Evolutionary conservation across 495 filamentous ascomycete genomes (phyloP).

Genomic region (Cudoniella acicularis): DNA sequence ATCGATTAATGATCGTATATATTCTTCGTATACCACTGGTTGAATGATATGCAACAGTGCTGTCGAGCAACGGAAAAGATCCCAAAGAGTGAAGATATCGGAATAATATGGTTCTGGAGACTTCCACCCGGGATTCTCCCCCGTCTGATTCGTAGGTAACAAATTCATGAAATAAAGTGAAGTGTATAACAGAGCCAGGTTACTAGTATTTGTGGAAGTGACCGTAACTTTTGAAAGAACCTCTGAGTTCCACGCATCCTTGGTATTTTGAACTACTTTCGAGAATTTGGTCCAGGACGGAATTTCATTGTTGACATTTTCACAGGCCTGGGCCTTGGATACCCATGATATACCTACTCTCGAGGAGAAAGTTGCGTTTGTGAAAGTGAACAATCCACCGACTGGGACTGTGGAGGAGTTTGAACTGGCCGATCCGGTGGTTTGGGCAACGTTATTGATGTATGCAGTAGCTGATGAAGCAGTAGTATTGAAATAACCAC

Average conservation of each 20-base stretch:
- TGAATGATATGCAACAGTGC: slow-evolving; percentile 60
- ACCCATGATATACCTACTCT: slow-evolving; percentile 71
- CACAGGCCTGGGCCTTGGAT: slow-evolving; percentile 57
- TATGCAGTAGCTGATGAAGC: slow-evolving; percentile 2
- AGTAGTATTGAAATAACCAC: slow-evolving; percentile 15
- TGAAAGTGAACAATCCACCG: slow-evolving; percentile 13
- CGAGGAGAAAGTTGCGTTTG: slow-evolving; percentile 41
- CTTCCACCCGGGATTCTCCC: slow-evolving; percentile 65
- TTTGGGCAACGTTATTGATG: background rate
- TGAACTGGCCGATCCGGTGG: slow-evolving; percentile 1
- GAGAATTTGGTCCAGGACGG: slow-evolving; percentile 42
- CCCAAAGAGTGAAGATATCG: slow-evolving; percentile 58
- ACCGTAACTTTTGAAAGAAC: slow-evolving; percentile 62
- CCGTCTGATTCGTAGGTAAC: slow-evolving; percentile 67
- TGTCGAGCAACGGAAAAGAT: slow-evolving; percentile 59
- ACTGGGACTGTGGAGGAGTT: background rate
- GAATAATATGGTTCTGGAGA: slow-evolving; percentile 64
- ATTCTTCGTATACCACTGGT: slow-evolving; percentile 50
- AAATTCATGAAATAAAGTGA: slow-evolving; percentile 67
- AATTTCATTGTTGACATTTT: slow-evolving; percentile 56
- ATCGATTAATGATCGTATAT: slow-evolving; percentile 65
- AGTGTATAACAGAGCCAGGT: slow-evolving; percentile 57
- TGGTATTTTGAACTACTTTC: slow-evolving; percentile 44
- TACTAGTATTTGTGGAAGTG: slow-evolving; percentile 49
- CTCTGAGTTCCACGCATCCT: slow-evolving; percentile 54